A percentile compares a stretch with the other conserved stretches of the same genome.
phyloP scores from a whole-genome alignment of 1,284 basidiomycete genomes.

The Cutaneotrichosporon sp. region DNA sequence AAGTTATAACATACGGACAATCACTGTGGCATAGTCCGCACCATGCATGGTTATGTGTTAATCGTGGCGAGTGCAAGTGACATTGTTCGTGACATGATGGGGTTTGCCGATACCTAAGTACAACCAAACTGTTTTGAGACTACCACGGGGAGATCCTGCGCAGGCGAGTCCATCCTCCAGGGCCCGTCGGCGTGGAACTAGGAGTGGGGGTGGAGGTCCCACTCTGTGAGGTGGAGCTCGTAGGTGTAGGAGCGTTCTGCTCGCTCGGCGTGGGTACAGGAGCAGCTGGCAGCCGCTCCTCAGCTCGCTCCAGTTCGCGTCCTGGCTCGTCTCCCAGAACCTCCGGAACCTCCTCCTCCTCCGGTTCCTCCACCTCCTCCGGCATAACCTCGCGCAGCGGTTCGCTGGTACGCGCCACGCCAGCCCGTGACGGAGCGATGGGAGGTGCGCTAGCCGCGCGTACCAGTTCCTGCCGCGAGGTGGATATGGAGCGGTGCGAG shows the following conservation, averaged over 20 bases:
- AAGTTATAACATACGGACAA: background rate
- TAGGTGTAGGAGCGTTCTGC: background rate
- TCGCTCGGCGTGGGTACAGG: too few relatives aligned
- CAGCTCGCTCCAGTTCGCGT: too few relatives aligned
- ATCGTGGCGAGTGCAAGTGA: background rate
- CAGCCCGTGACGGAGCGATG: background rate
- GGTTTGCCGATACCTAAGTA: background rate
- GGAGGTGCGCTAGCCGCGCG: background rate
- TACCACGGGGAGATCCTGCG: background rate
- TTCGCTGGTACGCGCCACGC: background rate
- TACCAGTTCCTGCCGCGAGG: background rate
- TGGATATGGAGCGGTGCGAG: background rate
- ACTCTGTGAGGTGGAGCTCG: too few relatives aligned
- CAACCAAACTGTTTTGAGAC: background rate
- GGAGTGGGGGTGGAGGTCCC: too few relatives aligned
- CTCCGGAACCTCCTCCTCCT: background rate
- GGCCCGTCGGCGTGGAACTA: background rate
- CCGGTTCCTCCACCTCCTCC: background rate
- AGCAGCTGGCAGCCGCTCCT: too few relatives aligned
- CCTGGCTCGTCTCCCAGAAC: background rate
- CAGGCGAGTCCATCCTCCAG: background rate
- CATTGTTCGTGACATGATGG: background rate
- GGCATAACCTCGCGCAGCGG: background rate
- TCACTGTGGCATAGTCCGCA: slow-evolving; percentile 1
- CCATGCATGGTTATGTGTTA: slow-evolving; percentile 1